phyloP scores from a whole-genome alignment of 257 asterid genomes.

The Forsythia suspensa region DNA sequence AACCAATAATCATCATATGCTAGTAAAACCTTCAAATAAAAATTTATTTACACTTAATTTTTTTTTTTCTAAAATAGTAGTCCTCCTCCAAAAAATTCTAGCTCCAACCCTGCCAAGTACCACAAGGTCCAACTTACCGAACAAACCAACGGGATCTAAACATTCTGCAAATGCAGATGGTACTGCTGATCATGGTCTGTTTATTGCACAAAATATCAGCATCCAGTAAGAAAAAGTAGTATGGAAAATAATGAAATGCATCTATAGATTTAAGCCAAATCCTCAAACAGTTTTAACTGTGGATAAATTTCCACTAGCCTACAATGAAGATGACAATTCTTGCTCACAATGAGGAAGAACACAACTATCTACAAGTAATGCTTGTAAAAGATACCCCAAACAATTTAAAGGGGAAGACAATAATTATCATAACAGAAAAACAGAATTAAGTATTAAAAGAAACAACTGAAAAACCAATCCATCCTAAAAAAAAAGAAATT shows the following conservation, averaged over 20 bases:
- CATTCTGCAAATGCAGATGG: neutral
- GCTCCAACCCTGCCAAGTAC: no score
- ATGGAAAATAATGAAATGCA: slow-evolving; percentile 4
- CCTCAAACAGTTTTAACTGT: slow-evolving; percentile 26
- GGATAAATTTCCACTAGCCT: slow-evolving; percentile 21
- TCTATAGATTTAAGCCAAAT: slow-evolving; percentile 8
- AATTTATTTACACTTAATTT: neutral
- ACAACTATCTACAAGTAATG: slow-evolving; percentile 32
- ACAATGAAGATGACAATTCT: slow-evolving; percentile 21
- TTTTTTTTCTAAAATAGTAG: no score
- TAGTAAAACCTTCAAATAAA: neutral
- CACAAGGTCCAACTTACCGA: neutral
- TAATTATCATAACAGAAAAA: slow-evolving; percentile 14
- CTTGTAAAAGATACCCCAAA: slow-evolving; percentile 31
- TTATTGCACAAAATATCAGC: slow-evolving; percentile 3
- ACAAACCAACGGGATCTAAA: no score
- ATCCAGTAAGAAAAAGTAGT: slow-evolving; percentile 8
- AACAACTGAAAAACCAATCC: slow-evolving; percentile 25
- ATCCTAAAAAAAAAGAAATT: neutral
- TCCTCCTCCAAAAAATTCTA: no score
- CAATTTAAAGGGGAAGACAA: slow-evolving; percentile 23
- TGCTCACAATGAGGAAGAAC: slow-evolving; percentile 13
- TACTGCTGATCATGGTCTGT: neutral
- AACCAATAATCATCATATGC: neutral
- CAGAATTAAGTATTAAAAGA: slow-evolving; percentile 2